phyloP scores from a whole-genome alignment of 768 basidiomycete species.

The Lentinula aciculospora region DNA sequence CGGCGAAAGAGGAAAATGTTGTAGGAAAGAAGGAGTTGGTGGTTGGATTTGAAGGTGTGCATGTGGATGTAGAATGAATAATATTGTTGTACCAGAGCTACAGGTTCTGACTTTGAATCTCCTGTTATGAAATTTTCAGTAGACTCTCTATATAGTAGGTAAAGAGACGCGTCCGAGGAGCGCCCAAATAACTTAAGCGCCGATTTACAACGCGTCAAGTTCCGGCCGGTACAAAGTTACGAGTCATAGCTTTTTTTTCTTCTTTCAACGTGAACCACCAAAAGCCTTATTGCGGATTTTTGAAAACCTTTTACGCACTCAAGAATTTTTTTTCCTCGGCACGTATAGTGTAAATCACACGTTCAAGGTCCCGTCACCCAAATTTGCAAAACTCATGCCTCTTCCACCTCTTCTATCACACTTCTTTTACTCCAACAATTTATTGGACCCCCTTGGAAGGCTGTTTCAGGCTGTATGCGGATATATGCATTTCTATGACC shows the following conservation, averaged over 20 bases:
- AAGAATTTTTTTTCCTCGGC: no score
- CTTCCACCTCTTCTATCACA: background rate
- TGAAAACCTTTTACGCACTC: no score
- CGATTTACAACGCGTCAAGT: no score
- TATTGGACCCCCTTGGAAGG: background rate
- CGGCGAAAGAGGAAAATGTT: slow-evolving; percentile 1
- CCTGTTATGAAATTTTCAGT: no score
- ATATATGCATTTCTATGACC: background rate
- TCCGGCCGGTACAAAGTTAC: no score
- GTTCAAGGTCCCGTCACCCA: background rate
- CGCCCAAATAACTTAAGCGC: no score
- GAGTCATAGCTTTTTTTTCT: no score
- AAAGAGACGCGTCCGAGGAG: no score
- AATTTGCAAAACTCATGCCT: background rate
- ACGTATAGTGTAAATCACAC: background rate
- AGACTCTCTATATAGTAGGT: no score
- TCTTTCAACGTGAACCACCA: no score
- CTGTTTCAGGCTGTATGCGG: background rate
- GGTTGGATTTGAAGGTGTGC: background rate
- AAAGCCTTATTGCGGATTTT: no score
- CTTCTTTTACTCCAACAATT: background rate
- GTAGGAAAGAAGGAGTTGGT: slow-evolving; percentile 1
- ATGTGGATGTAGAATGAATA: background rate
- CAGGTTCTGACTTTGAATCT: background rate
- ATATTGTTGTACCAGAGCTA: background rate